Evolutionary conservation across 1,284 basidiomycete species (phyloP).

Genomic region (Inonotus hispidus): DNA sequence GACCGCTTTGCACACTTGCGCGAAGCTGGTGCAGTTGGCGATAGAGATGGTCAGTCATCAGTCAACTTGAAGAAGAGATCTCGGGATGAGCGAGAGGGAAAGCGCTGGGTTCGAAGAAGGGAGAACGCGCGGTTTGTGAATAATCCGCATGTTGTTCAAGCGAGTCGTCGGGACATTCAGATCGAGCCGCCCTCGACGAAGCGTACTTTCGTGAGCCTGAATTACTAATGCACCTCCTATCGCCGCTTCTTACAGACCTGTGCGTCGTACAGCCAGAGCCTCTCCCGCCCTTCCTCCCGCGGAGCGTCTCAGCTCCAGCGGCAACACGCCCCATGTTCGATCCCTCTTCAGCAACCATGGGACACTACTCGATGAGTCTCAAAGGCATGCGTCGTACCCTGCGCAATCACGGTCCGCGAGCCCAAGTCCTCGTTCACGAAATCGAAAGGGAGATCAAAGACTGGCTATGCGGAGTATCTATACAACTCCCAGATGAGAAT

Average conservation of each 20-base stretch:
- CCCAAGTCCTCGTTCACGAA: constrained; percentile 55
- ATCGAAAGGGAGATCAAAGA: constrained; percentile 57
- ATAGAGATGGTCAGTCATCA: constrained; percentile 16
- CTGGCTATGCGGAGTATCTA: constrained; percentile 59
- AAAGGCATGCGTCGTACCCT: constrained; percentile 68
- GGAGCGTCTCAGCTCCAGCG: constrained; percentile 49
- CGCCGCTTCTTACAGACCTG: too few relatives aligned
- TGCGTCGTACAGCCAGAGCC: constrained; percentile 57
- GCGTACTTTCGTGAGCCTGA: constrained; percentile 50
- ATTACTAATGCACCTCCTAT: not conserved
- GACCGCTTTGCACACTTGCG: constrained; percentile 49
- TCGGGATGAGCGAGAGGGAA: constrained; percentile 62
- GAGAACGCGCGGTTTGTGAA: constrained; percentile 70
- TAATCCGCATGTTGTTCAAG: constrained; percentile 63
- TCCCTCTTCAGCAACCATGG: constrained; percentile 56
- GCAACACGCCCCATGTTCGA: constrained; percentile 37
- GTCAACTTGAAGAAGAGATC: constrained; percentile 32
- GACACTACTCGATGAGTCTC: constrained; percentile 67
- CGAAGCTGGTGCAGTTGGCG: constrained; percentile 18
- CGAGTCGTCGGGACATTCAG: constrained; percentile 50
- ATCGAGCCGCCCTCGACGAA: constrained; percentile 39
- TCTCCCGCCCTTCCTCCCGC: constrained; percentile 60
- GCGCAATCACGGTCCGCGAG: constrained; percentile 53
- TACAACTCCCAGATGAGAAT: constrained; percentile 44
- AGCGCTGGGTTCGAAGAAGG: constrained; percentile 65